Conservation (phyloP, 495 filamentous ascomycete species). For the Aspergillus diversus region DNA sequence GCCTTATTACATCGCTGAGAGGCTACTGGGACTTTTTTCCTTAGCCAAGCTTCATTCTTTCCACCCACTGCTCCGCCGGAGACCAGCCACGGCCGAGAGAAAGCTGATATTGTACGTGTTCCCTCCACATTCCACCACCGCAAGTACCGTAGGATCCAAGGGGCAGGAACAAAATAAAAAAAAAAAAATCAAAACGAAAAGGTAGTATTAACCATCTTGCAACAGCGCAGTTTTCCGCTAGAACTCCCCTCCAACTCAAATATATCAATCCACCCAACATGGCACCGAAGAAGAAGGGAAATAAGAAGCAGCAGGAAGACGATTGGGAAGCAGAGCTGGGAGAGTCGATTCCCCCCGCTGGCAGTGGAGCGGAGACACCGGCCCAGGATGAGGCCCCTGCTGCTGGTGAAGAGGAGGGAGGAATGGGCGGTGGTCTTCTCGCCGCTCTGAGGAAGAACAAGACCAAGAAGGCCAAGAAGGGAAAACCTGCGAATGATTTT, state of each 20-base stretch:
- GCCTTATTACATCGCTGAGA: background rate
- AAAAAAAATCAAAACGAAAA: background rate
- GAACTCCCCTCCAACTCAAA: too few species aligned
- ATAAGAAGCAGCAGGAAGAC: slow-evolving; percentile 79
- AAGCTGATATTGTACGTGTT: slow-evolving; percentile 20
- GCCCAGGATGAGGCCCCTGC: slow-evolving; percentile 41
- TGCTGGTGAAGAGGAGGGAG: slow-evolving; percentile 54
- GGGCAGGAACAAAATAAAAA: background rate
- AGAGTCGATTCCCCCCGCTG: slow-evolving; percentile 63
- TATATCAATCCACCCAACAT: slow-evolving; percentile 37
- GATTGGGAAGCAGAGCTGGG: slow-evolving; percentile 96
- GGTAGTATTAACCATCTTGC: too few species aligned
- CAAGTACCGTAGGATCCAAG: slow-evolving; percentile 1
- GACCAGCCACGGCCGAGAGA: slow-evolving; percentile 5
- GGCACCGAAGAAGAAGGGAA: slow-evolving; percentile 94
- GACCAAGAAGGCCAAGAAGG: slow-evolving; percentile 93
- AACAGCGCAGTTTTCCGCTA: too few species aligned
- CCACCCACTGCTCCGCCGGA: slow-evolving; percentile 20
- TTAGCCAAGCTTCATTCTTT: slow-evolving; percentile 12
- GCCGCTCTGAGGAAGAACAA: slow-evolving; percentile 86
- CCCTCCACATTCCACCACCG: slow-evolving; percentile 21
- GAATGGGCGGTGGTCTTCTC: slow-evolving; percentile 67
- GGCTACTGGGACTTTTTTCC: slow-evolving; percentile 13
- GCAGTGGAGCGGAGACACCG: slow-evolving; percentile 52
- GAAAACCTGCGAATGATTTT: slow-evolving; percentile 69